Evolutionary conservation across 108 stramenopile genomes (phyloP).

Genomic region (Mayamaea pseudoterrestris): DNA sequence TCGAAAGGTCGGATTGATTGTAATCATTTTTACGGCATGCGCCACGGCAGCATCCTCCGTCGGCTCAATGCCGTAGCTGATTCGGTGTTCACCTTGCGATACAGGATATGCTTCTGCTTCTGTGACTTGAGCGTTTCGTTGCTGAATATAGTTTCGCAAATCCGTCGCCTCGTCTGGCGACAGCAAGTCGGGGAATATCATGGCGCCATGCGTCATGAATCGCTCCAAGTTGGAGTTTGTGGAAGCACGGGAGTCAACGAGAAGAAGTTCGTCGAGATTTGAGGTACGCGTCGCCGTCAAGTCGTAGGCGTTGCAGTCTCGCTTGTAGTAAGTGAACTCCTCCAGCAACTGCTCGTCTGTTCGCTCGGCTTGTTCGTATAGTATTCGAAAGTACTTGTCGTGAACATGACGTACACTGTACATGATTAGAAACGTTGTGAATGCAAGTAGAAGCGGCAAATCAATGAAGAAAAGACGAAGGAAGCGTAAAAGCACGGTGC

Average conservation of each 20-base stretch:
- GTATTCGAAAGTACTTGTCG: constrained; percentile 18
- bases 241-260: neutral
- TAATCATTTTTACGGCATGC: constrained; percentile 26
- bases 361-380: constrained; percentile 26
- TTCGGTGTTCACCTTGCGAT: constrained; percentile 20
- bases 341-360: constrained; percentile 23
- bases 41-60: constrained; percentile 37
- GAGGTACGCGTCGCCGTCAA: constrained; percentile 11
- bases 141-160: constrained; percentile 24
- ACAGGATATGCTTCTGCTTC: constrained; percentile 29
- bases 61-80: constrained; percentile 39
- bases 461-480: constrained; percentile 1
- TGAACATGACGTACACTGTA: neutral
- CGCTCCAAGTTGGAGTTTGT: neutral
- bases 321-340: constrained; percentile 44
- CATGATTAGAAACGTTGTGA: neutral
- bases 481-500: too few relatives aligned
- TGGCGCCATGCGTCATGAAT: constrained; percentile 38
- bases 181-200: constrained; percentile 23
- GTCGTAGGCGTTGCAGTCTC: constrained; percentile 23
- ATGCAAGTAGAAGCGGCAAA: constrained; percentile 1
- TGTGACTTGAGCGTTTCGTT: constrained; percentile 22
- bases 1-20: constrained; percentile 17
- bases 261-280: neutral
- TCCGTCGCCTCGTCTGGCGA: constrained; percentile 8